Base-by-base conservation (phyloP, 768 basidiomycete species). In the Sarcodon aspratus region DNA sequence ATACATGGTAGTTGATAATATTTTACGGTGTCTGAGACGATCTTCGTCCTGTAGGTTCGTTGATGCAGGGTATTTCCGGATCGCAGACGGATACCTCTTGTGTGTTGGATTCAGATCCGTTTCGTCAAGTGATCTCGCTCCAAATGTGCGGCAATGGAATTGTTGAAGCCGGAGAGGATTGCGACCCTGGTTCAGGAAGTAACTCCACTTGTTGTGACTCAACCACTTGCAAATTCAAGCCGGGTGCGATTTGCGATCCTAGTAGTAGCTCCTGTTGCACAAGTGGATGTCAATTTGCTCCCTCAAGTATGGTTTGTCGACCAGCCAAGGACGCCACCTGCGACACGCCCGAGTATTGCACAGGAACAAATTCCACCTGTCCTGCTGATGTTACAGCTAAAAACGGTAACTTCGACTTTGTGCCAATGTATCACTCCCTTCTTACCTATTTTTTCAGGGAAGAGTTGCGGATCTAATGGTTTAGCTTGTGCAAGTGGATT, bases 91-190 rank as follows among this genome's bases (percentile, higher is more conserved):
- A 84, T 59, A 78, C 79, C 3, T 71, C 72, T 33, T 95, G 91
- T 60, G 65, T 95, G 18, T 67, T 78, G 42, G 75, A 80, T 50
- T 79, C 85, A 1, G 76, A 66, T 48, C 52, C 49, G 46, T 38
- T 42, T 52, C 37, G 59, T 37, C 51, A 70, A 50, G 72, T 69
- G 7, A 76, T 85, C 54, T 74, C 79, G 3, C 68, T 85, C 15
- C 72, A 84, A 55, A 83, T 82, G 80, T 86, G 83, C 57, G 84
- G 86, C 27, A 89, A 90, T 63, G 87, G 87, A 45, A 88, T 90
- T 52, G 79, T 87, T 46, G 86, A 88, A 60, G 61, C 57, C 1
- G 90, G 87, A 32, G 91, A 95, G 66, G 85, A 93, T 36, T 93
- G 91, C 61, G 90, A 95, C 63, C 89, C 90, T 0, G 85, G 85